These are phyloP conservation scores for Populus pruinosa DNA, from an alignment of 345 rosid species.

Conservation along the genomic window DNA sequence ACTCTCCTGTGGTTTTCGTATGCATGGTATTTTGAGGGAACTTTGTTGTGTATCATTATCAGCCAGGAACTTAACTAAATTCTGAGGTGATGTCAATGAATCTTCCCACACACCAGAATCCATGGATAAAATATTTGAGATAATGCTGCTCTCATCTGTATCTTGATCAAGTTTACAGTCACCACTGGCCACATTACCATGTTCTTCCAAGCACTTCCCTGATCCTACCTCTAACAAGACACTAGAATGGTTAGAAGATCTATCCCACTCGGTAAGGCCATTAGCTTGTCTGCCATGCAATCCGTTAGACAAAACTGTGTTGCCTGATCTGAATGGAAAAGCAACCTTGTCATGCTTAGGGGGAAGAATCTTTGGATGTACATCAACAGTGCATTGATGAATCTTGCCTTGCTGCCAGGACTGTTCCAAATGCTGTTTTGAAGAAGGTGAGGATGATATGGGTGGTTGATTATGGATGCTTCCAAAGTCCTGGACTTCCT, in stretches of 20 bases:
- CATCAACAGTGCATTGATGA: neutral
- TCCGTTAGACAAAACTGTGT: conserved; percentile 5
- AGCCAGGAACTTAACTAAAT: conserved; percentile 13
- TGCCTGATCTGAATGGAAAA: conserved; percentile 1
- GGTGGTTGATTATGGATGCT: conserved; percentile 12
- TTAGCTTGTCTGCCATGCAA: conserved; percentile 3
- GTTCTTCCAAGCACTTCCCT: conserved; percentile 3
- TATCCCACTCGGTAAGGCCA: neutral
- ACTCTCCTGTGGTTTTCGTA: conserved; percentile 14
- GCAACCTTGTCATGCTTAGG: neutral
- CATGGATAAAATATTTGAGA: conserved; percentile 23
- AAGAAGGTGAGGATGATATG: conserved; percentile 6
- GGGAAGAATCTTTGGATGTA: neutral
- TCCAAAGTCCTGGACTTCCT: conserved; percentile 27
- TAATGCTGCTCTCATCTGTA: conserved; percentile 26
- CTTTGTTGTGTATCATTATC: conserved; percentile 13
- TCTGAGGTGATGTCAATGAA: conserved; percentile 22
- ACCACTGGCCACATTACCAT: conserved; percentile 3
- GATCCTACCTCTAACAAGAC: neutral
- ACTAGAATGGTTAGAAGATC: neutral
- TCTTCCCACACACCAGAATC: conserved; percentile 22
- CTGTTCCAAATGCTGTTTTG: conserved; percentile 8
- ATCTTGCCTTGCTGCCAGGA: conserved; percentile 10
- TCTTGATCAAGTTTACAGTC: conserved; percentile 4
- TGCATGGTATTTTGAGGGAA: conserved; percentile 8